These are phyloP conservation scores for Pogostemon cablin DNA, from an alignment of 257 asterid species.

Conservation along the genomic window DNA sequence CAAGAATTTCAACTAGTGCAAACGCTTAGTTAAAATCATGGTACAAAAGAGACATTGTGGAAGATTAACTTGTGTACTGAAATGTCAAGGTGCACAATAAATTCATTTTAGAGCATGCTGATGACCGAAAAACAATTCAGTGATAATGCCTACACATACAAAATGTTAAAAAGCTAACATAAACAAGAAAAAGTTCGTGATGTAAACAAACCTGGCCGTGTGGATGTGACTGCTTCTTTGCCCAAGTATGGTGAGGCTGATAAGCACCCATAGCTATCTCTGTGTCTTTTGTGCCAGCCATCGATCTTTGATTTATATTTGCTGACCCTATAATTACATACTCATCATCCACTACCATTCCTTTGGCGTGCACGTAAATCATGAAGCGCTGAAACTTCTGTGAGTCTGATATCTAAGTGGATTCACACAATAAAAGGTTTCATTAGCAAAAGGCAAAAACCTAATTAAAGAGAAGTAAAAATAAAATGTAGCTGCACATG, in stretches of 20 bases:
- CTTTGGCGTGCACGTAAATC: constrained; percentile 96
- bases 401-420: constrained; percentile 66
- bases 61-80: too few species aligned
- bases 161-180: constrained; percentile 5
- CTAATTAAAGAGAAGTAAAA: not conserved
- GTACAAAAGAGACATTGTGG: too few species aligned
- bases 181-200: constrained; percentile 19
- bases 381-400: constrained; percentile 72
- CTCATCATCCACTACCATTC: constrained; percentile 93
- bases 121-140: not conserved
- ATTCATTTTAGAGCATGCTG: constrained; percentile 12
- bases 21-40: too few species aligned
- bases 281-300: constrained; percentile 92
- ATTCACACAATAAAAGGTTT: constrained; percentile 18
- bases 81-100: not conserved
- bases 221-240: constrained; percentile 57
- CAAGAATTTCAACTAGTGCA: too few species aligned
- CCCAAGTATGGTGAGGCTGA: constrained; percentile 79
- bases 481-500: constrained; percentile 1
- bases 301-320: constrained; percentile 87
- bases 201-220: constrained; percentile 70
- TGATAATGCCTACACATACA: not conserved
- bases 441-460: not conserved
- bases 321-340: constrained; percentile 88
- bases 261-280: constrained; percentile 97